Evolutionary conservation across 1,139 yeast genomes (phyloP), one percentile per base, ranked within the genome.

Genomic region (Eremothecium gossypii): DNA sequence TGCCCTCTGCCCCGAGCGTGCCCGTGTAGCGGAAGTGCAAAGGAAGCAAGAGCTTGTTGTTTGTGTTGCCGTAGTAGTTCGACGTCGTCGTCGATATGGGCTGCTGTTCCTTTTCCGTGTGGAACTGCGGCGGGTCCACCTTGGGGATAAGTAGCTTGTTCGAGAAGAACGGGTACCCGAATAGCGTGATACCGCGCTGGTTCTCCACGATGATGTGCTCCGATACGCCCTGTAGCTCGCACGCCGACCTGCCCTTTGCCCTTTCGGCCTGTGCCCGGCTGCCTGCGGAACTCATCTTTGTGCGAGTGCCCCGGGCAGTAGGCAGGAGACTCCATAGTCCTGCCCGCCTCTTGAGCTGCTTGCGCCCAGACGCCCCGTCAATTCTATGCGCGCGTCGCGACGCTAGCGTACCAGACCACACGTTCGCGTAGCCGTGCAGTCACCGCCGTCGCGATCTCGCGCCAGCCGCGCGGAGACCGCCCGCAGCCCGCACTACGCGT

Each of bases 141-240:
- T 73, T 40, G 27, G 57, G 55, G 4, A 74, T 41, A 23, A 73
- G 57, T 12, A 72, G 63, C 46, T 64, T 67, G 41, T 69, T 61
- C 4, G 76, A 69, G 48, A 70, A 77, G 11, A 75, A 51, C 0
- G 80, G 78, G 27, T 73, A 67, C 1, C 82, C 83, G 51, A 76
- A 69, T 2, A 75, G 37, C 39, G 69, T 71, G 45, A 71, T 42
- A 0, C 82, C 83, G 17, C 83, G 60, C 58, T 77, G 77, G 52
- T 74, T 74, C 50, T 76, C 80, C 2, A 75, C 59, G 1, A 76
- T 52, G 13, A 71, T 55, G 37, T 76, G 77, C 17, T 49, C 37
- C 9, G 27, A 17, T n/a, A 34, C 14, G 3, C 37, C n/a, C 37
- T 20, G n/a, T 10, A 9, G 17, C 5, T 29, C 37, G n/a, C 11